Evolutionary conservation across 78 protist genomes (phyloP).

Genomic region (Anaeramoeba ignava): DNA sequence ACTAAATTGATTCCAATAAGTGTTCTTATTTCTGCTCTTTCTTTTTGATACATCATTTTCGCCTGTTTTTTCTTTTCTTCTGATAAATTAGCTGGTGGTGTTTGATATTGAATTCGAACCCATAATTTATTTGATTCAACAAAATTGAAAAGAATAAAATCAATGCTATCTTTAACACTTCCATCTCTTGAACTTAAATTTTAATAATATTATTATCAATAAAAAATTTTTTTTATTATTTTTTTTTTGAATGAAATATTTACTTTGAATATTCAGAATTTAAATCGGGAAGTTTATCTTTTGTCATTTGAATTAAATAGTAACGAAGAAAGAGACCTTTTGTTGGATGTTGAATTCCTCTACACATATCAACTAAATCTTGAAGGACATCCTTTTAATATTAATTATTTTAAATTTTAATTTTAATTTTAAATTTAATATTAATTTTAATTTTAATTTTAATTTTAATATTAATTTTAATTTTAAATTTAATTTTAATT

Average conservation of each 20-base stretch:
- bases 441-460: too few species aligned
- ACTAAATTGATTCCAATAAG: slow-evolving; percentile 82
- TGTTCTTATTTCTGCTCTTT: slow-evolving; percentile 69
- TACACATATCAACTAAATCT: too few species aligned
- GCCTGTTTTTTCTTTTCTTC: slow-evolving; percentile 39
- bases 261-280: too few species aligned
- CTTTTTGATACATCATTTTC: slow-evolving; percentile 17
- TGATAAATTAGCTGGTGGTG: too few species aligned
- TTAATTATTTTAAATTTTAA: too few species aligned
- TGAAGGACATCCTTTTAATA: too few species aligned
- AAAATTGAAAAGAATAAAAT: slow-evolving; percentile 77
- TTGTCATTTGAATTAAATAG: slow-evolving; percentile 60
- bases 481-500: too few species aligned
- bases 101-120: slow-evolving; percentile 91
- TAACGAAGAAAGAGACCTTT: slow-evolving; percentile 89
- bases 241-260: too few species aligned
- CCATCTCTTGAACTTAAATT: slow-evolving; percentile 24
- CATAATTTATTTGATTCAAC: slow-evolving; percentile 91
- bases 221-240: too few species aligned
- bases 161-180: slow-evolving; percentile 45
- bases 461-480: too few species aligned
- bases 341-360: too few species aligned
- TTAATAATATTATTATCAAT: slow-evolving; percentile 18
- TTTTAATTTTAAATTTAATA: too few species aligned
- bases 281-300: slow-evolving; percentile 74